Conservation (phyloP, 768 basidiomycete species). For the Boletus insuetus region DNA sequence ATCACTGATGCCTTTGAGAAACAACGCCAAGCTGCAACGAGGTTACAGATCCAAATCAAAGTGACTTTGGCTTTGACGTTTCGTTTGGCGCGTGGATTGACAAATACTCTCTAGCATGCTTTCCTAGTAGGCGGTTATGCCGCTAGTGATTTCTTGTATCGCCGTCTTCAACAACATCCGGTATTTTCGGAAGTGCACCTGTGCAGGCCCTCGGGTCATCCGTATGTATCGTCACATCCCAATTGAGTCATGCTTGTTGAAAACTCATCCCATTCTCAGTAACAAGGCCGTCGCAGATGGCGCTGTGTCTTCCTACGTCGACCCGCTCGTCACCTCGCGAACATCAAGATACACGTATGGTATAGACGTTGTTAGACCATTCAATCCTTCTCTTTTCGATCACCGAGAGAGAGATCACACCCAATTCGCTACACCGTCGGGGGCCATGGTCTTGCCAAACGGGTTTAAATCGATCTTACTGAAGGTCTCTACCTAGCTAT, state of each 20-base stretch:
- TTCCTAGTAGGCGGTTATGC: background rate
- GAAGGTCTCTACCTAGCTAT: conserved; percentile 17
- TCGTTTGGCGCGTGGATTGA: background rate
- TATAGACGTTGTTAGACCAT: conserved; percentile 27
- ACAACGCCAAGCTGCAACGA: background rate
- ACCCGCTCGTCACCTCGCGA: conserved; percentile 44
- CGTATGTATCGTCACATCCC: background rate
- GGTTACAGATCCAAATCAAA: background rate
- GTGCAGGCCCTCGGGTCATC: background rate
- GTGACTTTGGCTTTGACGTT: background rate
- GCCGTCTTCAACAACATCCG: background rate
- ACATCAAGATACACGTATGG: conserved; percentile 42
- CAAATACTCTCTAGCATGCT: background rate
- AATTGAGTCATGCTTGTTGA: background rate
- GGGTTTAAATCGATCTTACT: conserved; percentile 37
- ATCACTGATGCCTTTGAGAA: background rate
- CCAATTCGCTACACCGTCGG: conserved; percentile 22
- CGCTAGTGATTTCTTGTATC: background rate
- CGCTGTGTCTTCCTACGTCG: conserved; percentile 29
- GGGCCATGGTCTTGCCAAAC: conserved; percentile 29
- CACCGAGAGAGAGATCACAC: conserved; percentile 32
- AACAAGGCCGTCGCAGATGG: background rate
- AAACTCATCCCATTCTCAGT: background rate
- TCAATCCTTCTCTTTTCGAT: conserved; percentile 29
- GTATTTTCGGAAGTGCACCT: background rate